Evolutionary conservation across 129 eudicot species (phyloP).

Genomic region (Ambrosia artemisiifolia): DNA sequence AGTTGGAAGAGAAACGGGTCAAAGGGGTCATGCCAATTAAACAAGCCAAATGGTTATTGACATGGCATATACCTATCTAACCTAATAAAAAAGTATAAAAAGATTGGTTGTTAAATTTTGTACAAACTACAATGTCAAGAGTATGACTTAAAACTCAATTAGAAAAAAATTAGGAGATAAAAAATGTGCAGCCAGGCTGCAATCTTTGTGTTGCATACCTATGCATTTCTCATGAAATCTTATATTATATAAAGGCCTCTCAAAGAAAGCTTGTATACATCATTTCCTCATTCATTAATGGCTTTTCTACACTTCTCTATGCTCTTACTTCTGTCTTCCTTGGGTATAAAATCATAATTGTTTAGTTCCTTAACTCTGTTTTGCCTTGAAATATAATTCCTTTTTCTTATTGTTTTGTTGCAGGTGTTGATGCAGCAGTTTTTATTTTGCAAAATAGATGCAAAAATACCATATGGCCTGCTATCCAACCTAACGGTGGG

Average conservation of each 20-base stretch:
- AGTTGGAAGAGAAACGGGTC: background rate
- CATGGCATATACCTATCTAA: background rate
- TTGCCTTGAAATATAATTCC: background rate
- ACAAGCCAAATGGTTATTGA: background rate
- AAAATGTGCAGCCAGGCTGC: background rate
- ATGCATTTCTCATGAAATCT: background rate
- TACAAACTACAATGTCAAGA: background rate
- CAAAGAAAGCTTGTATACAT: background rate
- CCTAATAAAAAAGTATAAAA: background rate
- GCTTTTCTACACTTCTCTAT: slow-evolving; percentile 7
- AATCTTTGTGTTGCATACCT: slow-evolving; percentile 26
- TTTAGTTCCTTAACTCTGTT: background rate
- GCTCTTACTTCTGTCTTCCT: slow-evolving; percentile 18
- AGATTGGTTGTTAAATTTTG: background rate
- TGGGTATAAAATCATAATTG: slow-evolving; percentile 19
- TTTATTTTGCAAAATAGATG: slow-evolving; percentile 66
- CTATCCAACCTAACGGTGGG: slow-evolving; percentile 41
- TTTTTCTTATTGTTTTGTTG: background rate
- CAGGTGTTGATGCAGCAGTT: slow-evolving; percentile 50
- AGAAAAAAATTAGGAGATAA: background rate
- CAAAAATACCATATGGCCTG: slow-evolving; percentile 62
- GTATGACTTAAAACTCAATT: background rate
- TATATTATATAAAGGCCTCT: slow-evolving; percentile 11
- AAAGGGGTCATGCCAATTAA: background rate
- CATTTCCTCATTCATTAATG: slow-evolving; percentile 10